Evolutionary conservation across 2,329 filamentous ascomycete genomes (phyloP).

Genomic region (Ampelomyces quisqualis): DNA sequence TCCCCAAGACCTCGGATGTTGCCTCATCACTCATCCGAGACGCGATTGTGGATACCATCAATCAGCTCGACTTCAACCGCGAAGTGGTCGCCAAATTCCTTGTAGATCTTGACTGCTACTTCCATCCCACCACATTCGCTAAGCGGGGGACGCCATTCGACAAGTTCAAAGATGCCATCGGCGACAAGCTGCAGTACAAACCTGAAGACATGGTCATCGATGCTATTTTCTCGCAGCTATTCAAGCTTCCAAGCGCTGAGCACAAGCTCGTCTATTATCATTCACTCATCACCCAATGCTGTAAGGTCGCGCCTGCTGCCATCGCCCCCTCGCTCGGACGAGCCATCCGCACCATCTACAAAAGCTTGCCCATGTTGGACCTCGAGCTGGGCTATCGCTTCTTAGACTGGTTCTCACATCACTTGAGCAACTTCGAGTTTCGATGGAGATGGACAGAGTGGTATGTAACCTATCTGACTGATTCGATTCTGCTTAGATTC

Average conservation of each 20-base stretch:
- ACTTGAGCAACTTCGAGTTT: constrained; percentile 98
- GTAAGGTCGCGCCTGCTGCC: constrained; percentile 93
- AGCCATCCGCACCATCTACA: constrained; percentile 89
- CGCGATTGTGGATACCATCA: constrained; percentile 86
- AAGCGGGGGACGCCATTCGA: constrained; percentile 93
- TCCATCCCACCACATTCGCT: constrained; percentile 83
- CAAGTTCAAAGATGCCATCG: constrained; percentile 67
- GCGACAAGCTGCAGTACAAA: constrained; percentile 83
- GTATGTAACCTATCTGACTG: constrained; percentile 49
- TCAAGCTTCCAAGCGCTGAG: constrained; percentile 81
- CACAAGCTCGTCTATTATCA: constrained; percentile 98
- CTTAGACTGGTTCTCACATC: constrained; percentile 96
- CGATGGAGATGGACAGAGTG: constrained; percentile 99
- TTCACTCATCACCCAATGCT: constrained; percentile 88
- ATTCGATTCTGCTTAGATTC: no score
- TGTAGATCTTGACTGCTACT: constrained; percentile 94
- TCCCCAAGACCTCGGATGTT: constrained; percentile 74
- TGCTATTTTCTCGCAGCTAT: constrained; percentile 92
- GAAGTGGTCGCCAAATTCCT: constrained; percentile 82
- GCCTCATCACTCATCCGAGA: constrained; percentile 84
- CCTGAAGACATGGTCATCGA: constrained; percentile 97
- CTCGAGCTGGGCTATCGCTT: constrained; percentile 84
- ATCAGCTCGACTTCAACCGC: constrained; percentile 89
- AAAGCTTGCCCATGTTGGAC: constrained; percentile 78
- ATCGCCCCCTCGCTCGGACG: constrained; percentile 91